Base-by-base conservation (phyloP, 2,329 filamentous ascomycete genomes). In the Diplodia sapinea region DNA sequence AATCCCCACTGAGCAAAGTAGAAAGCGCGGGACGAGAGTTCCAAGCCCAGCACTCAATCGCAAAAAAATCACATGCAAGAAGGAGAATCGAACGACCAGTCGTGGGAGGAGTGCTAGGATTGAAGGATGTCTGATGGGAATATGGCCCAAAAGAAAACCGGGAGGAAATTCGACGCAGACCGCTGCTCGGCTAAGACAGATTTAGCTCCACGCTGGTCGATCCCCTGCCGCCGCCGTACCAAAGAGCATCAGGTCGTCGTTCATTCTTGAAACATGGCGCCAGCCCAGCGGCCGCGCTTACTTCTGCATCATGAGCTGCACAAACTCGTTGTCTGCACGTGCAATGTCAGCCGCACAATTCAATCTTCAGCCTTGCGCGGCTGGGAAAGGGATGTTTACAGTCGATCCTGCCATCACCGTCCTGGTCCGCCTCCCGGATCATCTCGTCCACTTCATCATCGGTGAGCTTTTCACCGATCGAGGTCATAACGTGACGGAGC, bases 361-460 rank as follows among this genome's bases (percentile, higher is more conserved):
- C 26, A 12, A 23, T 36, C 9, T n/a, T 31, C 29, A 33, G n/a
- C 15, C 43, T 26, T 26, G 20, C 52, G 23, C 9, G 29, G 13
- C 57, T 13, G n/a, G 31, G 26, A 47, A 55, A 47, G 65, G 17
- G 29, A 13, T 49, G 2, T 83, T 76, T 76, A 88, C 87, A 89
- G 77, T 89, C 87, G 76, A 89, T 89, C 70, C 83, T 82, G 68
- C 87, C 87, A 73, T 89, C 86, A 50, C 86, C 86, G 75, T 89
- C 85, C 81, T 87, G 84, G 73, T 89, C 87, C 70, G 87, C 87
- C 79, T 88, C 85, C 74, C 84, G 79, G 75, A 89, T 86, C 87
- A 89, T 89, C 80, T 88, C 86, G 70, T 88, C 86, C 68, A 89
- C 85, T 80, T 89, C 86, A 52, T 85, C 85, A 72, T 80, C 86